Evolutionary conservation across 495 filamentous ascomycete species (phyloP), one percentile per base, ranked within the genome.

Genomic region (Penicillium lividum): DNA sequence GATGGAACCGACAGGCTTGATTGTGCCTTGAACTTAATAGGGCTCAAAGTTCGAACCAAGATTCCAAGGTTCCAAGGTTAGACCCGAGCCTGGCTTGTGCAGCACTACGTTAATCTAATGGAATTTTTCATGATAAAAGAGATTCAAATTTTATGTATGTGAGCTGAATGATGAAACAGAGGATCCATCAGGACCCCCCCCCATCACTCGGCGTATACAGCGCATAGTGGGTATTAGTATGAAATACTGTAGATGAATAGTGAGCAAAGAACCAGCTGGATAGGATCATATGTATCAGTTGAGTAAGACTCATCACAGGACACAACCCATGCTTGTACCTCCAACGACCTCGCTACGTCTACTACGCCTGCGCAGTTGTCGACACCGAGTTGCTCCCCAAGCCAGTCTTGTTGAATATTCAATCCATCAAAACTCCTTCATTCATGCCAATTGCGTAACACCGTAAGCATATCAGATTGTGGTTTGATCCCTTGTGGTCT

Each of bases 381-480:
- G 28, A 50, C 15, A 31, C 28, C 28, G 27, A 28, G 5, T 33
- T 52, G 9, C 34, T 38, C 18, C 16, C 27, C 11, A 52, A n/a
- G 31, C 18, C 33, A 15, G 50, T 4, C 34, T 27, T 18, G 2
- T 9, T 34, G 33, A 8, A 8, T 34, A 43, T 58, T 31, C 48
- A 49, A 42, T 53, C 52, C 33, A 51, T 57, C 45, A 50, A 56
- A 62, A 62, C 56, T 59, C 56, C 51, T 51, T 22, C 51, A 46
- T n/a, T 42, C 51, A 59, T 62, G 51, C 56, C 58, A 55, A 47
- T 43, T 51, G 50, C 56, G 50, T 61, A 38, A 48, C 54, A 52
- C 54, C 58, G 53, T 57, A 56, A 51, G 51, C 18, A 45, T 8
- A 40, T 15, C 34, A 30, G 7, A 47, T 36, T 51, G 50, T 46